Conservation (phyloP, 768 basidiomycete genomes). For the Rubroboletus pulcherrimus region DNA sequence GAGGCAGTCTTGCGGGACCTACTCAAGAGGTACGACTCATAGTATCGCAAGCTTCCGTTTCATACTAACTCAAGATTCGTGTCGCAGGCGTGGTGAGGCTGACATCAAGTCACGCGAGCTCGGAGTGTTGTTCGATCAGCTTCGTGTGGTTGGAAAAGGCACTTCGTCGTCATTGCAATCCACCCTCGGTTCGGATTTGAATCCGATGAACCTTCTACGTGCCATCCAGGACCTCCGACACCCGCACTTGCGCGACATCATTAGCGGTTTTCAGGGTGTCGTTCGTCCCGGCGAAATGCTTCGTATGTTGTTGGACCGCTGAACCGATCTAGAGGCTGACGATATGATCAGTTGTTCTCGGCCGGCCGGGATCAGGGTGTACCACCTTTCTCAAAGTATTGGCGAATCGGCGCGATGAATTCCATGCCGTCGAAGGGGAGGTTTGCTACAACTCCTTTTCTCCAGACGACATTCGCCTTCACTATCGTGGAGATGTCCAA, state of each 20-base stretch:
- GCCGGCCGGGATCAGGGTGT: conserved; percentile 83
- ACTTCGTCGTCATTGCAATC: conserved; percentile 50
- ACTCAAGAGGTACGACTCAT: conserved; percentile 18
- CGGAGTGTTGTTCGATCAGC: conserved; percentile 57
- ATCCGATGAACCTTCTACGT: conserved; percentile 44
- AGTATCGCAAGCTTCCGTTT: background rate
- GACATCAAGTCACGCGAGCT: conserved; percentile 52
- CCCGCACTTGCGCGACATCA: conserved; percentile 56
- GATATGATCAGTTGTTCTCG: conserved; percentile 62
- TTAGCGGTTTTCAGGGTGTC: conserved; percentile 52
- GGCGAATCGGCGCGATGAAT: conserved; percentile 71
- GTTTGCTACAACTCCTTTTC: conserved; percentile 75
- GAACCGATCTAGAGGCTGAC: background rate
- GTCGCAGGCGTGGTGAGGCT: conserved; percentile 42
- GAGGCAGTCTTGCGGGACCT: conserved; percentile 26
- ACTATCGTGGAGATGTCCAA: conserved; percentile 74
- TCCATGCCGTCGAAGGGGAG: conserved; percentile 61
- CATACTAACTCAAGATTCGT: background rate
- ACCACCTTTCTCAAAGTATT: conserved; percentile 79
- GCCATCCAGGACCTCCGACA: conserved; percentile 47
- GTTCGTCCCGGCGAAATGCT: conserved; percentile 66
- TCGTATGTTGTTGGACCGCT: conserved; percentile 40
- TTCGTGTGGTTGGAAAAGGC: conserved; percentile 59
- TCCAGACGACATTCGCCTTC: conserved; percentile 56
- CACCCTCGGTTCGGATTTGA: conserved; percentile 61